Evolutionary conservation across 225 moss, liverwort and hornwort species (phyloP).

Genomic region (Straminergon stramineum): DNA sequence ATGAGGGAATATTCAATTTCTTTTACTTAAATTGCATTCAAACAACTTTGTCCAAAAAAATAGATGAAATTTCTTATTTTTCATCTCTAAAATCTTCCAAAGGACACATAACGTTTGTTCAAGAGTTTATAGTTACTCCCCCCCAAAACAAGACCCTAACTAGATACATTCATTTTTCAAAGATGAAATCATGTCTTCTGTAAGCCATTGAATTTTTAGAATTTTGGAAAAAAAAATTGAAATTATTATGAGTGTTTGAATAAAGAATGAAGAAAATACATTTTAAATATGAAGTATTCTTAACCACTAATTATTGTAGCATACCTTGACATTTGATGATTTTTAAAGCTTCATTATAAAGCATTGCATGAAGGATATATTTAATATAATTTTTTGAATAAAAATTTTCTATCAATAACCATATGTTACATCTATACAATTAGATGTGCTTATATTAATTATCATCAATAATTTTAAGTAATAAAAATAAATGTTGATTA

Average conservation of each 20-base stretch:
- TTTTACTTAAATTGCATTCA: neutral
- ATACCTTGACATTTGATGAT: neutral
- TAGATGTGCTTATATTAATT: neutral
- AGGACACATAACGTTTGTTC: too few species aligned
- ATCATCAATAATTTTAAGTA: neutral
- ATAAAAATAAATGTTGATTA: neutral
- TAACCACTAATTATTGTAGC: fast-evolving
- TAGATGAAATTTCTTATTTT: neutral
- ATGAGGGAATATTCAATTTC: neutral
- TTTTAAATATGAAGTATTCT: neutral
- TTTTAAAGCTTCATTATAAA: neutral
- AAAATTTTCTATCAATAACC: too few species aligned
- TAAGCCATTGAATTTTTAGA: neutral
- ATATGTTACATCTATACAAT: neutral
- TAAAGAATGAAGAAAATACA: neutral
- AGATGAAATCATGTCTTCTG: neutral
- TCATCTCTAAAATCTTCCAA: neutral
- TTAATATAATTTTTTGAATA: neutral
- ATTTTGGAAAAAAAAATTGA: fast-evolving
- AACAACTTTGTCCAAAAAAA: neutral
- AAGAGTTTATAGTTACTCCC: too few species aligned
- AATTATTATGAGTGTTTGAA: neutral
- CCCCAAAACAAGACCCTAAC: fast-evolving
- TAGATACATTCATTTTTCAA: neutral
- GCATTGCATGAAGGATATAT: neutral